Evolutionary conservation across 2,329 filamentous ascomycete species (phyloP), one percentile per base, ranked within the genome.

Genomic region (Aspergillus costaricaensis): DNA sequence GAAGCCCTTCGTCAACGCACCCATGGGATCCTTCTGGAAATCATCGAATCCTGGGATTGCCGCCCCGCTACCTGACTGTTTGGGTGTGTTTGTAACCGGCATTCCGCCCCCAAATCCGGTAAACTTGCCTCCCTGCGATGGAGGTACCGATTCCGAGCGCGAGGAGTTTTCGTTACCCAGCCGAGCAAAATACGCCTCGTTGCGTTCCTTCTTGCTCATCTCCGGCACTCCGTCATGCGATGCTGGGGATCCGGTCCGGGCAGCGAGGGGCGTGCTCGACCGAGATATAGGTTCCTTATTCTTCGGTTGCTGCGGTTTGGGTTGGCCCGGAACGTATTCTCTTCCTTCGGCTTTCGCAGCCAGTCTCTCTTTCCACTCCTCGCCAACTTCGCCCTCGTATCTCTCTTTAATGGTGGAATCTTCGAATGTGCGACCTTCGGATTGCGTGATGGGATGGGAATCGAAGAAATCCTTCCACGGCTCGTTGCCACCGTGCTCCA

Each of bases 341-440:
- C 85, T 85, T 12, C 90, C 91, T 76, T 98, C 95, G 6, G 96
- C 91, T 80, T 95, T 94, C 70, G 91, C 91, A 36, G 87, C 88
- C 65, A 98, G 77, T 63, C 92, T 85, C 76, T 96, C 93, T 78
- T 97, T 97, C 87, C 90, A 98, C 80, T 97, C 94, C 77, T 97
- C 94, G 58, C 93, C 94, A 0, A 90, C 91, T 65, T 95, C 91
- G 58, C 91, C 91, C 63, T 92, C 89, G 74, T 98, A 98, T 58
- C 94, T 83, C 76, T 97, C 92, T 62, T 91, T 89, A 66, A 97
- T 96, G 6, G 91, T 95, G 14, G 90, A 91, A 68, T 92, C 90
- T 68, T 96, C 92, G 84, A 94, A 96, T 52, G 85, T 84, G 9
- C 89, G 81, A 14, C 88, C 88, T 66, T 84, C 83, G 77, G 88